Percentiles rank a stretch among this genome's conserved stretches.
Evolutionary conservation across 164 flowering plant genomes (phyloP).

Genomic region (Tetracentron sinense): DNA sequence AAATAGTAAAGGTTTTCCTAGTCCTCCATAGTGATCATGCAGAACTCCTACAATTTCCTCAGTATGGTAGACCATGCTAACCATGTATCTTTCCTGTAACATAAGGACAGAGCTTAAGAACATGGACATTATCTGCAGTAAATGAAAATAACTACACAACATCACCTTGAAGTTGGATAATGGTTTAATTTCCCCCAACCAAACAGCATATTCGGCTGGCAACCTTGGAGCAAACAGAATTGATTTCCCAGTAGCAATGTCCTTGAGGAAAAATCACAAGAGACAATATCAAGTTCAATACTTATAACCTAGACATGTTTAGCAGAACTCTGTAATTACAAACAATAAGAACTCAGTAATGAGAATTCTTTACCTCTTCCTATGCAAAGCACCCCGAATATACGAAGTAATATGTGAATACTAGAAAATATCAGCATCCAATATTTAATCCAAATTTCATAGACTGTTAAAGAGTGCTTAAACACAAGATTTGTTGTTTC

Average conservation of each 20-base stretch:
- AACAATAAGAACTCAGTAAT: too few species aligned
- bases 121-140: not conserved
- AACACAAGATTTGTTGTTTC: too few species aligned
- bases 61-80: slow-evolving; percentile 45
- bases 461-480: too few species aligned
- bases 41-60: slow-evolving; percentile 66
- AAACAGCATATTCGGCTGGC: slow-evolving; percentile 82
- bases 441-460: too few species aligned
- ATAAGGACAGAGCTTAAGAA: not conserved
- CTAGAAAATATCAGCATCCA: too few species aligned
- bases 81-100: slow-evolving; percentile 76
- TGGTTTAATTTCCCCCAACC: slow-evolving; percentile 84
- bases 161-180: slow-evolving; percentile 72
- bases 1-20: slow-evolving; percentile 61
- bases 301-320: not conserved
- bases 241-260: slow-evolving; percentile 71
- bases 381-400: too few species aligned
- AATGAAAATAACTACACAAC: not conserved
- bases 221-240: slow-evolving; percentile 80
- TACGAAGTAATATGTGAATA: too few species aligned
- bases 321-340: too few species aligned
- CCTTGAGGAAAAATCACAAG: slow-evolving; percentile 36
- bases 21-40: slow-evolving; percentile 38
- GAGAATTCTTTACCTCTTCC: too few species aligned
- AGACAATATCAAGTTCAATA: not conserved